phyloP scores from a whole-genome alignment of 1,139 yeast species.

The Suhomyces ambrosiae region DNA sequence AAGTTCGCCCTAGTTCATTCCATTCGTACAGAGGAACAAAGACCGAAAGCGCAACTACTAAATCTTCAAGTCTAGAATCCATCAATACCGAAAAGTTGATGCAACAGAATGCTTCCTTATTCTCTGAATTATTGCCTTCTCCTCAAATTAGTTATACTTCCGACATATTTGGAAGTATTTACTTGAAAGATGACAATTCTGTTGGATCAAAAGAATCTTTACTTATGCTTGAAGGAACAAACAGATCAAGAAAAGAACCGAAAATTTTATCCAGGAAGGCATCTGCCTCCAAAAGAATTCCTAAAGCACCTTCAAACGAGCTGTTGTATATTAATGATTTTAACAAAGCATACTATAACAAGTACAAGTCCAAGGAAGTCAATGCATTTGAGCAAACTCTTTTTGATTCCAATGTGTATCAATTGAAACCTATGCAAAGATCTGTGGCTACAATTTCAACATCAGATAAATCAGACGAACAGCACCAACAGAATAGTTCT shows the following conservation, averaged over 20 bases:
- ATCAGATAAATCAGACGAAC: constrained; percentile 7
- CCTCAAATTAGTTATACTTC: constrained; percentile 43
- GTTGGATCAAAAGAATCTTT: constrained; percentile 3
- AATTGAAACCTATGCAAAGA: constrained; percentile 35
- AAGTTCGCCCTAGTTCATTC: background rate
- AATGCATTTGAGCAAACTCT: constrained; percentile 16
- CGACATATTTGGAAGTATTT: constrained; percentile 29
- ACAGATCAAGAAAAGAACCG: constrained; percentile 1
- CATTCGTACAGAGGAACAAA: background rate
- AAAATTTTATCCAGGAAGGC: background rate
- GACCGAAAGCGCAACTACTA: constrained; percentile 1
- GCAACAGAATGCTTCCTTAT: constrained; percentile 35
- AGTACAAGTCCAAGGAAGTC: constrained; percentile 17
- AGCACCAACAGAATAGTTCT: constrained; percentile 5
- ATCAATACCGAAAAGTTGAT: constrained; percentile 35
- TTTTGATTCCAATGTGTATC: constrained; percentile 26
- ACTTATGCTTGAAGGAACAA: background rate
- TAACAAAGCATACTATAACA: constrained; percentile 23
- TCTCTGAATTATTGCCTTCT: constrained; percentile 40
- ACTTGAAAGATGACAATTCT: constrained; percentile 8
- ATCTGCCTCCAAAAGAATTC: background rate
- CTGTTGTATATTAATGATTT: constrained; percentile 15
- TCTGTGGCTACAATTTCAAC: constrained; percentile 31
- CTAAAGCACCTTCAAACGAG: constrained; percentile 3
- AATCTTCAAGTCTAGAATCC: constrained; percentile 24